phyloP scores from a whole-genome alignment of 1,284 basidiomycete species.

The Tremellales sp. region DNA sequence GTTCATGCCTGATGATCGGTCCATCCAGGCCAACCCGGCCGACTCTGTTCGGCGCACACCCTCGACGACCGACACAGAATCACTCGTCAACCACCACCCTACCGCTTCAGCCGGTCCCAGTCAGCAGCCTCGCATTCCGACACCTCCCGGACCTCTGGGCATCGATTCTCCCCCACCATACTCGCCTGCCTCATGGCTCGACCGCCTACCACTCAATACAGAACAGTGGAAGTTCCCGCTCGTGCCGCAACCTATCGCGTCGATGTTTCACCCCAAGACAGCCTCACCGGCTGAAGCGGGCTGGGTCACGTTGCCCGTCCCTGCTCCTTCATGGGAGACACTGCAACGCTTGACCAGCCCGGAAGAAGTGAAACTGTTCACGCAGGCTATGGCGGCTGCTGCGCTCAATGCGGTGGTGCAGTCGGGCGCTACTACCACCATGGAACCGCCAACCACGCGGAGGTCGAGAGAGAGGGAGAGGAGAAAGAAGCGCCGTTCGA shows the following conservation, averaged over 20 bases:
- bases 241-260: neutral
- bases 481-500: neutral
- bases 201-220: slow-evolving; percentile 20
- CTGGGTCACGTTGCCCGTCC: slow-evolving; percentile 25
- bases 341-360: slow-evolving; percentile 39
- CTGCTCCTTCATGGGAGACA: slow-evolving; percentile 43
- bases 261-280: slow-evolving; percentile 11
- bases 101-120: too few species aligned
- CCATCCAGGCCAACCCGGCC: neutral
- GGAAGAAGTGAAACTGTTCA: slow-evolving; percentile 43
- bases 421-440: slow-evolving; percentile 29
- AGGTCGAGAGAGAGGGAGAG: slow-evolving; percentile 6
- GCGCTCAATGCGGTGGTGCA: slow-evolving; percentile 44
- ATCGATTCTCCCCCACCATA: neutral
- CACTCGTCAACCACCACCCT: neutral
- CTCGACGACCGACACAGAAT: neutral
- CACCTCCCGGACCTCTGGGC: neutral
- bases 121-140: neutral
- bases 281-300: neutral
- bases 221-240: neutral
- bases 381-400: slow-evolving; percentile 44
- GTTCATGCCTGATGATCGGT: neutral
- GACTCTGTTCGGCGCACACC: neutral
- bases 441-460: neutral
- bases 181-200: slow-evolving; percentile 3